Evolutionary conservation across 805 yeast genomes (phyloP), one percentile per base, ranked within the genome.

Genomic region (Teunomyces panamensis): DNA sequence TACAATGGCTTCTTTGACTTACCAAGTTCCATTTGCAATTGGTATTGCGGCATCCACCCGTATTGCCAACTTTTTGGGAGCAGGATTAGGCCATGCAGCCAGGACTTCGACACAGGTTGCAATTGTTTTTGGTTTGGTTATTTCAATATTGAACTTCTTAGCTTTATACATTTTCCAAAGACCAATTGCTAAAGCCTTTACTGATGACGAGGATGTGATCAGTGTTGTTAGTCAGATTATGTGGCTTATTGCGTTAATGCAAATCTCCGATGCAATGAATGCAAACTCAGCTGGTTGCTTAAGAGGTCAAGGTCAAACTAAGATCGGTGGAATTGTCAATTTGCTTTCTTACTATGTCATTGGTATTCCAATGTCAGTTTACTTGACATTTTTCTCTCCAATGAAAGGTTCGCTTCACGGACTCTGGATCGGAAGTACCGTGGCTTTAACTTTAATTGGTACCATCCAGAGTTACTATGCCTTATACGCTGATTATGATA

Each of bases 231-330:
- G 73, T 1, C 63, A 65, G 20, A 77, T 85, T 26, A 68, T 86
- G 67, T 82, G 87, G 61, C 67, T 84, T 39, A 78, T 83, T 42
- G 87, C 90, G 1, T 57, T 80, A 29, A 84, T 84, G 78, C 91
- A 86, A 67, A 65, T 87, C 24, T 79, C 79, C 46, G 94, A 87
- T 63, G 83, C 84, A 9, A 66, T 82, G 57, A 79, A 84, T 52
- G 87, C 89, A 11, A 81, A 84, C 43, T 79, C 87, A 1, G 90
- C 89, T 11, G 92, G 92, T 11, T 76, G 88, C 50, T 69, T 87
- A 46, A 75, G 94, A 60, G 92, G 92, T 5, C 91, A 85, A 67
- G 92, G 92, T 11, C 80, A 80, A 63, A 85, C 84, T 37, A 78
- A 75, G 56, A 75, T 83, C 32, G 85, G 86, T 0, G 85, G 86